These are phyloP conservation scores for Chrysochromulina parva DNA, from an alignment of 78 protist genomes.

Conservation along the genomic window DNA sequence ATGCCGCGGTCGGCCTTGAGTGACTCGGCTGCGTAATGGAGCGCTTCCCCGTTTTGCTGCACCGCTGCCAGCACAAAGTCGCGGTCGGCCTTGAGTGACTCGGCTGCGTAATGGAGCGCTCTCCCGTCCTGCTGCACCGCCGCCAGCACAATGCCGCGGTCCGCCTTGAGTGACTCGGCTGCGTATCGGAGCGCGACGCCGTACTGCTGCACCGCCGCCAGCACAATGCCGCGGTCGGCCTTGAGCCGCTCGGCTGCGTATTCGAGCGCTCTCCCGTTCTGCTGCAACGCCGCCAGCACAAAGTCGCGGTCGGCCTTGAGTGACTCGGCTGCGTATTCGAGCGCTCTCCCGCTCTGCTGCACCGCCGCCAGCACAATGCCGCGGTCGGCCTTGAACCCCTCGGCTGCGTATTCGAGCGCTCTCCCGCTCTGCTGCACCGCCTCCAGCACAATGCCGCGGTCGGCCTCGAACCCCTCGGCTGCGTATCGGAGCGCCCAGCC, in stretches of 20 bases:
- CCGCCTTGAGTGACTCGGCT: neutral
- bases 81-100: neutral
- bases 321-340: neutral
- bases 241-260: neutral
- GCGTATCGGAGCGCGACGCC: slow-evolving; percentile 13
- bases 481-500: neutral
- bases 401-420: slow-evolving; percentile 7
- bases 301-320: neutral
- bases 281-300: neutral
- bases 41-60: neutral
- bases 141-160: neutral
- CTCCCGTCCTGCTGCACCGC: neutral
- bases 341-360: neutral
- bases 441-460: neutral
- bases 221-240: neutral
- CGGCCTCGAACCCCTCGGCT: neutral
- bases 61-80: neutral
- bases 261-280: neutral
- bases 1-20: neutral
- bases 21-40: neutral
- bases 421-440: neutral
- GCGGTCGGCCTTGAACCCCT: neutral
- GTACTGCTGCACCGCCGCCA: neutral
- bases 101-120: neutral
- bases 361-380: neutral